phyloP scores from a whole-genome alignment of 345 rosid species.

The Salix suchowensis region DNA sequence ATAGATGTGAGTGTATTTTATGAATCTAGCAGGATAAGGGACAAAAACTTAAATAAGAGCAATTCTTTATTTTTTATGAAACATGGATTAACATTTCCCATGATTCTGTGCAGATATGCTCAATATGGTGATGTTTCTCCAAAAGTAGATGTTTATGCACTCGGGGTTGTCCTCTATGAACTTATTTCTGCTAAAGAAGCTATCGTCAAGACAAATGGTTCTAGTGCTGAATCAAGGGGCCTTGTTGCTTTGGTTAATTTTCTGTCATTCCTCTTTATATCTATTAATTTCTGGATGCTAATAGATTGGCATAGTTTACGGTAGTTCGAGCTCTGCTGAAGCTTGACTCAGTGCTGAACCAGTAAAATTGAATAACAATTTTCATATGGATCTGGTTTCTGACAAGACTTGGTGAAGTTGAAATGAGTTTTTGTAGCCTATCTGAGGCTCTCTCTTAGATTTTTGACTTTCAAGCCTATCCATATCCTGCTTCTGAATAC shows the following conservation, averaged over 20 bases:
- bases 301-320: neutral
- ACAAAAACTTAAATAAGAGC: neutral
- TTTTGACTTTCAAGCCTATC: neutral
- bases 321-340: neutral
- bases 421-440: neutral
- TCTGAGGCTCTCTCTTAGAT: neutral
- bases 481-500: neutral
- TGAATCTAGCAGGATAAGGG: neutral
- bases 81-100: neutral
- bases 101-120: slow-evolving; percentile 57
- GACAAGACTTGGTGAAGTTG: neutral
- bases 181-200: slow-evolving; percentile 91
- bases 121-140: slow-evolving; percentile 85
- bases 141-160: slow-evolving; percentile 87
- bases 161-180: slow-evolving; percentile 93
- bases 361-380: neutral
- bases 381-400: neutral
- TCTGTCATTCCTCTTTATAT: slow-evolving; percentile 6
- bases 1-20: neutral
- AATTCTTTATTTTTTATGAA: neutral
- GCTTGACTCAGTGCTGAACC: neutral
- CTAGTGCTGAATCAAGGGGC: slow-evolving; percentile 60
- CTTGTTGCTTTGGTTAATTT: slow-evolving; percentile 79
- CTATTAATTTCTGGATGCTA: neutral
- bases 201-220: slow-evolving; percentile 52